Base-by-base conservation (phyloP, 495 filamentous ascomycete species). In the Entonaema liquescens region DNA sequence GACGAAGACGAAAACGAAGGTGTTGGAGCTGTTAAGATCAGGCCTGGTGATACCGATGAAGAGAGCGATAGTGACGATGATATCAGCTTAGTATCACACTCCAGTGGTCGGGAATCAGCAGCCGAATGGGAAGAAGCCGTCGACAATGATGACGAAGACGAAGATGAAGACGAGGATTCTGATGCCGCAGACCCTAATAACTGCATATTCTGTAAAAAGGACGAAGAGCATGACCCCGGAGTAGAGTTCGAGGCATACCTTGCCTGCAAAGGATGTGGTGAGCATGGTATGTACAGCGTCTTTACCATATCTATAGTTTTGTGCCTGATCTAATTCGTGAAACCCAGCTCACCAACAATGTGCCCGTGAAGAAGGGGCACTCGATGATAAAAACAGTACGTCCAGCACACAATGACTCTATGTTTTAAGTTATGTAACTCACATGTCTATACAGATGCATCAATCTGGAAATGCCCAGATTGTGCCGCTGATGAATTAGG, bases 161-260 rank as follows among this genome's bases (percentile, higher is more conserved):
- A 84, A 60, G 87, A 87, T 28, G 86, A 82, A 15, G 90, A 90
- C 56, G 83, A 83, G 61, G 86, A 87, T 33, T 77, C 74, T 0
- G 79, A 87, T 78, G 77, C 85, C 81, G 69, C 85, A 81, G 73
- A 86, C 83, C 59, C 92, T 84, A 91, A 85, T 88, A 90, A 90
- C 79, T 87, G 93, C 88, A 65, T 80, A 23, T 94, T 92, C 77
- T 97, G 93, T 78, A 87, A 85, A 40, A 84, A 92, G 69, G 91
- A 93, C 73, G 94, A 97, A 80, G 92, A 95, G 58, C 82, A 95
- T 68, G 94, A 97, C 68, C 92, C 94, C 6, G 89, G 87, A 68
- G 91, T 92, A 63, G 94, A 97, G 65, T 98, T 91, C 77, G 95
- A 98, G 80, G 85, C 91, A 63, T 93, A 91, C 76, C 83, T 98